Evolutionary conservation across 805 yeast genomes (phyloP).

Genomic region (Candida oleophila): DNA sequence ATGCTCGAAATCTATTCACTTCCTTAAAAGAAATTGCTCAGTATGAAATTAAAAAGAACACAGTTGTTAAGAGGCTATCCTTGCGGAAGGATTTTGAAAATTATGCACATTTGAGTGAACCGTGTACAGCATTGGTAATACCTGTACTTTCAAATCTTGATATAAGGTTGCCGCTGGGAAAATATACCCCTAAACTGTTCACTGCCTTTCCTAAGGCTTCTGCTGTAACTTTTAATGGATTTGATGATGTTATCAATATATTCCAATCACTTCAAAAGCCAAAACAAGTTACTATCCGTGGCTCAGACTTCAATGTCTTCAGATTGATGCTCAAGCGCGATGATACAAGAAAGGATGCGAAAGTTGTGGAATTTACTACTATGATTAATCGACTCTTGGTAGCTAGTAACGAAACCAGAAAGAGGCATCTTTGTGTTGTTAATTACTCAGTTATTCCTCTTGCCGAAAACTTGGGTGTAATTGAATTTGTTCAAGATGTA

Average conservation of each 20-base stretch:
- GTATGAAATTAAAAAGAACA: constrained; percentile 33
- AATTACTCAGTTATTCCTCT: constrained; percentile 89
- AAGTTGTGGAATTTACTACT: constrained; percentile 86
- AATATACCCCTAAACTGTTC: constrained; percentile 38
- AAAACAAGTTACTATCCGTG: constrained; percentile 68
- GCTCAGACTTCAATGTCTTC: constrained; percentile 75
- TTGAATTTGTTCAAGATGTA: constrained; percentile 55
- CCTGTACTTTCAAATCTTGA: constrained; percentile 75
- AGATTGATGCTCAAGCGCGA: constrained; percentile 83
- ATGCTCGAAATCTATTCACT: constrained; percentile 37
- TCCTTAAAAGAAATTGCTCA: constrained; percentile 45
- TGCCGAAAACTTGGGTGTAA: constrained; percentile 82
- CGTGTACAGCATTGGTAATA: constrained; percentile 54
- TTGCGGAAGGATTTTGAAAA: constrained; percentile 39
- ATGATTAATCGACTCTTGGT: constrained; percentile 74
- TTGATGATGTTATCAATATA: constrained; percentile 68
- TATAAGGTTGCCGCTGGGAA: constrained; percentile 56
- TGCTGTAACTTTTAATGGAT: constrained; percentile 51
- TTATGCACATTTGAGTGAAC: constrained; percentile 27
- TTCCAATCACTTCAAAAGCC: constrained; percentile 87
- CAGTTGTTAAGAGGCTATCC: constrained; percentile 32
- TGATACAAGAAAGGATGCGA: constrained; percentile 93
- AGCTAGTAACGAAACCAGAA: constrained; percentile 68
- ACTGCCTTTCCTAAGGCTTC: constrained; percentile 46
- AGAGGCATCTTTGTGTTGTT: constrained; percentile 66